Evolutionary conservation across 768 basidiomycete species (phyloP), one percentile per base, ranked within the genome.

Genomic region (Favolaschia claudopus): DNA sequence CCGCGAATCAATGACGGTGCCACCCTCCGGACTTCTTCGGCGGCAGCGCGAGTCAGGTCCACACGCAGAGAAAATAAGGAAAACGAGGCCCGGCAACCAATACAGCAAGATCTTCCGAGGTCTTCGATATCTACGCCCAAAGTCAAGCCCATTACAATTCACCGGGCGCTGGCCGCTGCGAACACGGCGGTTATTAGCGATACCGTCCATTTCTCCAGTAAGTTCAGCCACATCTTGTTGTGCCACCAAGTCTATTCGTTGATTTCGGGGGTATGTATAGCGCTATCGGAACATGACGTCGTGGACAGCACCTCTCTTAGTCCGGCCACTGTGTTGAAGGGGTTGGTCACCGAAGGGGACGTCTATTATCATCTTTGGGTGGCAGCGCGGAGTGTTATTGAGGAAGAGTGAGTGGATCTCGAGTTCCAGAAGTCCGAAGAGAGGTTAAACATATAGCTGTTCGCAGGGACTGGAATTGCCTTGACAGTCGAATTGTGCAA

Each of bases 151-250:
- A 19, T 31, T 25, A 29, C 54, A 20, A 22, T 65, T 20, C 64
- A 54, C 25, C 28, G 53, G 33, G 47, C 57, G 37, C 47, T 75
- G 20, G 58, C 58, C 39, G 52, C 67, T 28, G 56, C 55, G n/a
- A 65, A 72, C 44, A 70, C 72, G n/a, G 75, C 69, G 7, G 69
- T 83, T 55, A 64, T 82, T 22, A 79, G 76, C 7, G 72, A 82
- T 53, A 81, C 80, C 7, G 63, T 79, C 14, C 70, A 85, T 62
- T 75, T 80, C 27, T 67, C 77, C 66, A 72, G 84, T 83, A 69
- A 52, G 80, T 71, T 36, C 32, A 53, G 20, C 27, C 40, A 17
- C 20, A 22, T 32, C 24, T 44, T 34, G 20, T 44, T 43, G 40
- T 43, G 32, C 28, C 34, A 39, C 48, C 27, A 31, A 5, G 24